Conservation (phyloP, 352 stramenopile species). For the Globisporangium spinosum region DNA sequence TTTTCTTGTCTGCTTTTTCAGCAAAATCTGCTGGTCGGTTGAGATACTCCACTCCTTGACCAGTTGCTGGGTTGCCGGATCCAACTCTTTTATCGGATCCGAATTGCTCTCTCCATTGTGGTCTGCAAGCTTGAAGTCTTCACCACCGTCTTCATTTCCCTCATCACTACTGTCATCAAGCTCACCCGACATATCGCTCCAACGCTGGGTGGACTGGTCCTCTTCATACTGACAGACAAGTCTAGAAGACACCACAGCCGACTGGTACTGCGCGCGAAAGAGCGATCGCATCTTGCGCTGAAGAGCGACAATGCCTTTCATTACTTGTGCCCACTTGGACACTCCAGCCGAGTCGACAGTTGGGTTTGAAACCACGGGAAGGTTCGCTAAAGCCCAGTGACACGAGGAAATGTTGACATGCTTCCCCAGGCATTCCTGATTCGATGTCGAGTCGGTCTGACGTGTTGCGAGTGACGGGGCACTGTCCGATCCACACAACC, state of each 20-base stretch:
- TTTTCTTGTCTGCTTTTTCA: constrained; percentile 61
- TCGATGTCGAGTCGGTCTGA: constrained; percentile 14
- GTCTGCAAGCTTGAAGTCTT: constrained; percentile 13
- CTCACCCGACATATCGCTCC: constrained; percentile 23
- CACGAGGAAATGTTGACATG: constrained; percentile 58
- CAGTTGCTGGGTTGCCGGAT: constrained; percentile 16
- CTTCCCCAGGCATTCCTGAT: constrained; percentile 21
- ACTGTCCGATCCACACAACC: constrained; percentile 53
- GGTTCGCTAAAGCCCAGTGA: constrained; percentile 55
- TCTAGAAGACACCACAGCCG: constrained; percentile 32
- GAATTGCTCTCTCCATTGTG: not conserved
- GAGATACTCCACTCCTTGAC: constrained; percentile 44
- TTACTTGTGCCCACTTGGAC: constrained; percentile 11
- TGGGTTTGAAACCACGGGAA: constrained; percentile 53
- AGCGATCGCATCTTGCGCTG: constrained; percentile 37
- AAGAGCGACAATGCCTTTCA: constrained; percentile 28
- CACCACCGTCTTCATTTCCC: constrained; percentile 17
- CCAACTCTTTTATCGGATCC: not conserved
- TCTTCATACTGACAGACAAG: constrained; percentile 45
- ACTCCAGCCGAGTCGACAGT: constrained; percentile 30
- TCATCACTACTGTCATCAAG: constrained; percentile 30
- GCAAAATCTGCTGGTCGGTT: constrained; percentile 65
- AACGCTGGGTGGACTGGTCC: constrained; percentile 22
- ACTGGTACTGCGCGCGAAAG: constrained; percentile 23
- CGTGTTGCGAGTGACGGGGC: constrained; percentile 8